These are phyloP conservation scores for Suillus weaverae DNA, from an alignment of 768 basidiomycete genomes.

Conservation along the genomic window DNA sequence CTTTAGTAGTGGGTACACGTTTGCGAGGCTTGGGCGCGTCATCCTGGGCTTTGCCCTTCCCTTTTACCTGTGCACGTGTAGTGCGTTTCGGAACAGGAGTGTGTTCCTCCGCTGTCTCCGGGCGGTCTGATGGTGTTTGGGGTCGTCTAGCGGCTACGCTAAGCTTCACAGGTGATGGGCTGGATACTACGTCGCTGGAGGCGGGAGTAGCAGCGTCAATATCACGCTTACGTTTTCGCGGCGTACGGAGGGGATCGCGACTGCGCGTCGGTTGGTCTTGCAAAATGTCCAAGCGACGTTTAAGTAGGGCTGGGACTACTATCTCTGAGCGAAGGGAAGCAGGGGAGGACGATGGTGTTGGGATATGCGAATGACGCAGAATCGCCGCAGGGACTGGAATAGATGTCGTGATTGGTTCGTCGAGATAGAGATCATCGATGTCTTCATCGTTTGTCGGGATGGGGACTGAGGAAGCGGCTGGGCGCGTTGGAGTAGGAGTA, in stretches of 20 bases:
- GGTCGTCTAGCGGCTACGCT: conserved; percentile 8
- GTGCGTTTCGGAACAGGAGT: conserved; percentile 8
- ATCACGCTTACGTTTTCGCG: conserved; percentile 28
- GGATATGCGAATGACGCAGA: conserved; percentile 20
- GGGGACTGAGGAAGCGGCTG: conserved; percentile 27
- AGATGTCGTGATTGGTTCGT: conserved; percentile 30
- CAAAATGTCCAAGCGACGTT: background rate
- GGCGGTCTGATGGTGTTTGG: conserved; percentile 4
- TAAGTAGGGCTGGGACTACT: conserved; percentile 1
- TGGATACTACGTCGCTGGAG: conserved; percentile 20
- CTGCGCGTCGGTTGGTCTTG: conserved; percentile 5
- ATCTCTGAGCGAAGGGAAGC: background rate
- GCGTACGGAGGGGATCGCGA: conserved; percentile 31
- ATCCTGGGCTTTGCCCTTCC: background rate
- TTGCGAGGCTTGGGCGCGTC: conserved; percentile 7
- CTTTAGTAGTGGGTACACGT: conserved; percentile 8
- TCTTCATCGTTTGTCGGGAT: conserved; percentile 33
- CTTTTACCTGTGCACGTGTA: conserved; percentile 13
- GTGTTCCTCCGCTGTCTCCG: conserved; percentile 13
- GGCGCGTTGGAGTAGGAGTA: conserved; percentile 16
- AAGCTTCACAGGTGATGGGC: conserved; percentile 33
- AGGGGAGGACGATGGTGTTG: background rate
- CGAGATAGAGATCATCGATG: conserved; percentile 36
- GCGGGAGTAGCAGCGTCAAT: conserved; percentile 10
- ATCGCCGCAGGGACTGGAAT: conserved; percentile 17